A percentile compares a stretch with the other conserved stretches of the same genome.
Evolutionary conservation across 352 stramenopile species (phyloP).

Genomic region (Saprolegnia diclina): DNA sequence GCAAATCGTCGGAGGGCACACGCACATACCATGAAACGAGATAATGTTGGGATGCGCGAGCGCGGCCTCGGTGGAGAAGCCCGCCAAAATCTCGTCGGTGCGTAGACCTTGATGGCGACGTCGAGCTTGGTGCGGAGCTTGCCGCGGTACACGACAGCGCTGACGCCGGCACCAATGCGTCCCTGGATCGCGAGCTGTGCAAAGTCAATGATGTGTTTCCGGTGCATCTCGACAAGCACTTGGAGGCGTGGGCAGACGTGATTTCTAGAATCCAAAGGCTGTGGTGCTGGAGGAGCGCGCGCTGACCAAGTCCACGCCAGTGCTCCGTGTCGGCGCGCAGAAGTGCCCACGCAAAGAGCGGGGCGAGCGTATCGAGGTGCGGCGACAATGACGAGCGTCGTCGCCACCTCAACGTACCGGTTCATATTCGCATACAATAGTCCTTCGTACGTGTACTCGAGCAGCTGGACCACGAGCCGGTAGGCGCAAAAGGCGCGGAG

Average conservation of each 20-base stretch:
- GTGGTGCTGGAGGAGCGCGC: conserved; percentile 48
- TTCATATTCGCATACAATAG: too few relatives aligned
- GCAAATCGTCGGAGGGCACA: conserved; percentile 66
- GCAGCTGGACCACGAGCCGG: conserved; percentile 37
- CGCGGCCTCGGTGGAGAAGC: conserved; percentile 74
- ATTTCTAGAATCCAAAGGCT: conserved; percentile 46
- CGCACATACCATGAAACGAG: conserved; percentile 78
- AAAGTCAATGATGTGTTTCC: conserved; percentile 63
- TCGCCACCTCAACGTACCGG: conserved; percentile 29
- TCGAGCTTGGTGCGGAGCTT: conserved; percentile 42
- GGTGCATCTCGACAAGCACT: conserved; percentile 61
- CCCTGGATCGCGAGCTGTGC: conserved; percentile 42
- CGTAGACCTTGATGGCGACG: conserved; percentile 78
- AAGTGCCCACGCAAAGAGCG: conserved; percentile 61
- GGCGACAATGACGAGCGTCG: conserved; percentile 36
- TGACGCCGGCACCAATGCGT: conserved; percentile 50
- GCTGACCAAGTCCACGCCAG: conserved; percentile 57
- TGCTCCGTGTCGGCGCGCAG: conserved; percentile 63
- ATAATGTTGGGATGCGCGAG: conserved; percentile 75
- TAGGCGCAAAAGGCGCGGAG: conserved; percentile 61
- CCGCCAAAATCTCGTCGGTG: conserved; percentile 62
- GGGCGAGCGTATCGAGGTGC: conserved; percentile 41
- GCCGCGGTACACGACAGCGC: conserved; percentile 56
- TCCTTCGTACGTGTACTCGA: too few relatives aligned
- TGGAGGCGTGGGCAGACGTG: conserved; percentile 60